Evolutionary conservation across 768 basidiomycete genomes (phyloP), one percentile per base, ranked within the genome.

Genomic region (Lactarius hengduanensis): DNA sequence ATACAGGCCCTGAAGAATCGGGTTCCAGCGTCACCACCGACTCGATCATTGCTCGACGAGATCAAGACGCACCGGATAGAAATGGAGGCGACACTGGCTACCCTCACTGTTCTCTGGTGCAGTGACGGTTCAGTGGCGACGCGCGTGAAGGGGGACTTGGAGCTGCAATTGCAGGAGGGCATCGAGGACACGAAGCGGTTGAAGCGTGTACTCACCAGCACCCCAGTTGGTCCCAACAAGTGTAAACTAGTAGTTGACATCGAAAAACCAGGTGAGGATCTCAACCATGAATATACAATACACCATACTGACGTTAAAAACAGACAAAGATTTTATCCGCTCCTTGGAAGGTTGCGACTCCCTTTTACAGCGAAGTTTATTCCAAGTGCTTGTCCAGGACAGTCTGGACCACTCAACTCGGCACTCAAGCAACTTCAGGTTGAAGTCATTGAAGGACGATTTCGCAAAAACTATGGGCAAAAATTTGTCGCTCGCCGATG

Each of bases 321-420:
- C 59, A 61, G n/a, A 61, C 26, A 15, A 61, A 22, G 20, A 40
- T 8, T 45, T 60, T 32, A n/a, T 60, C 26, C 18, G 10, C 22
- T 41, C 38, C 40, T 58, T 58, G 57, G 13, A 45, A 47, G 8
- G 32, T 3, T 60, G 28, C 16, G 28, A 16, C 61, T 54, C 61
- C 13, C 34, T 61, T 16, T 26, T 61, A 18, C 47, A 38, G 36
- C 13, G 36, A 61, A 61, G 61, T 18, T 26, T 61, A 22, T 50
- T 61, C 34, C 34, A 53, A 54, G 34, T 61, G 32, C 47, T 61
- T 40, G 50, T 40, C 50, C n/a, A 36, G 7, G 34, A 61, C 61
- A 61, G 32, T 40, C 47, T 53, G 47, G 30, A 53, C 45, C 32
- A 61, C 47, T 22, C 45, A 10, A 61, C 32, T 36, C 36, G 36